phyloP scores from a whole-genome alignment of 192 early-diverging fungal species.

The Neocallimastix lanati region DNA sequence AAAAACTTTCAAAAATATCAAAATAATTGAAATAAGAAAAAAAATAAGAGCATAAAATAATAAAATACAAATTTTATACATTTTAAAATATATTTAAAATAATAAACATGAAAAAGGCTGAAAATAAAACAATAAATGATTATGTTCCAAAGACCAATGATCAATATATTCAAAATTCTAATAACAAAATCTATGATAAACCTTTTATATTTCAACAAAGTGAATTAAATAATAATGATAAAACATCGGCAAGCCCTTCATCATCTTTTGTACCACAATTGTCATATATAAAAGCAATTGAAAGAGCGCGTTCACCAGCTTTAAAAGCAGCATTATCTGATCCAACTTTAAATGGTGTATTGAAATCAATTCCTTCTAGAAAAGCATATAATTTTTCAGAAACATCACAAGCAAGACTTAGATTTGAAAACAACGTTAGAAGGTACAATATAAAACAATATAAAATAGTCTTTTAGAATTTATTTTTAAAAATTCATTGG shows the following conservation, averaged over 20 bases:
- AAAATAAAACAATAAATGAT: not conserved
- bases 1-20: too few species aligned
- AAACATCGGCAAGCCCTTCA: not conserved
- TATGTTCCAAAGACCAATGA: not conserved
- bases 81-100: not conserved
- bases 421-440: constrained; percentile 7
- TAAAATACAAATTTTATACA: not conserved
- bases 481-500: too few species aligned
- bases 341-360: constrained; percentile 7
- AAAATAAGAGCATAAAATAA: too few species aligned
- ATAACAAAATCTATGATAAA: not conserved
- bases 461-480: too few species aligned
- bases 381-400: not conserved
- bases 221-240: not conserved
- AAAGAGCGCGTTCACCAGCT: constrained; percentile 5
- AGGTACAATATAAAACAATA: constrained; percentile 1
- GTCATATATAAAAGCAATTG: not conserved
- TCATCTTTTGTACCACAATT: not conserved
- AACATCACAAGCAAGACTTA: not conserved
- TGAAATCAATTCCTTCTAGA: not conserved
- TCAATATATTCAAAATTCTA: not conserved
- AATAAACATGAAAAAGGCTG: not conserved
- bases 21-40: too few species aligned
- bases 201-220: not conserved
- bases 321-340: constrained; percentile 13